Conservation (phyloP, 805 yeast species). For the Starmerella cellae region DNA sequence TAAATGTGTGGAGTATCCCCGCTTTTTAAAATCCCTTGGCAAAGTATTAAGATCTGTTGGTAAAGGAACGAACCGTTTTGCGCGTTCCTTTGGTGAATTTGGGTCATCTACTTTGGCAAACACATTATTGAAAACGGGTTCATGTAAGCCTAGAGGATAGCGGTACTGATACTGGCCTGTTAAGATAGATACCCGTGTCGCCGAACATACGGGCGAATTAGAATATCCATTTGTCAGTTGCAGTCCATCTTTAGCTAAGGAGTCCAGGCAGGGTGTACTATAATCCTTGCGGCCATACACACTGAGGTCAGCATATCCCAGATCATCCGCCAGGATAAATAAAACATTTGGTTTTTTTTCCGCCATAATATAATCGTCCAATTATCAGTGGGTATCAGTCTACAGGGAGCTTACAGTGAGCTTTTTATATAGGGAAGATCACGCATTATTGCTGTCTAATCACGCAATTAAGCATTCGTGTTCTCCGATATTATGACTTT, state of each 20-base stretch:
- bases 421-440: too few relatives aligned
- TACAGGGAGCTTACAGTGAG: too few relatives aligned
- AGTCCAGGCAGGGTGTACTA: conserved; percentile 39
- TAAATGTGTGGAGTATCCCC: conserved; percentile 38
- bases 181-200: conserved; percentile 47
- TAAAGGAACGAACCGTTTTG: conserved; percentile 13
- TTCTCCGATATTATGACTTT: too few relatives aligned
- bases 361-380: too few relatives aligned
- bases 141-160: conserved; percentile 18
- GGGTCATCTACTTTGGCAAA: not conserved
- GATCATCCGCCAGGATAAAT: conserved; percentile 47
- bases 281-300: conserved; percentile 45
- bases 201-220: conserved; percentile 54
- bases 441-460: too few relatives aligned
- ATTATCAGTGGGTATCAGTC: too few relatives aligned
- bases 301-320: conserved; percentile 44
- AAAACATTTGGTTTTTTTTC: conserved; percentile 35
- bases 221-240: conserved; percentile 48
- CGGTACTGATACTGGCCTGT: conserved; percentile 49
- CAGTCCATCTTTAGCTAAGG: conserved; percentile 34
- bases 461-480: too few relatives aligned
- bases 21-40: conserved; percentile 38
- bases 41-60: conserved; percentile 22
- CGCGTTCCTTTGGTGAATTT: conserved; percentile 9
- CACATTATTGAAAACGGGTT: conserved; percentile 14